These are phyloP conservation scores for Alternaria sp. DNA, from an alignment of 2,329 filamentous ascomycete species.

Conservation along the genomic window DNA sequence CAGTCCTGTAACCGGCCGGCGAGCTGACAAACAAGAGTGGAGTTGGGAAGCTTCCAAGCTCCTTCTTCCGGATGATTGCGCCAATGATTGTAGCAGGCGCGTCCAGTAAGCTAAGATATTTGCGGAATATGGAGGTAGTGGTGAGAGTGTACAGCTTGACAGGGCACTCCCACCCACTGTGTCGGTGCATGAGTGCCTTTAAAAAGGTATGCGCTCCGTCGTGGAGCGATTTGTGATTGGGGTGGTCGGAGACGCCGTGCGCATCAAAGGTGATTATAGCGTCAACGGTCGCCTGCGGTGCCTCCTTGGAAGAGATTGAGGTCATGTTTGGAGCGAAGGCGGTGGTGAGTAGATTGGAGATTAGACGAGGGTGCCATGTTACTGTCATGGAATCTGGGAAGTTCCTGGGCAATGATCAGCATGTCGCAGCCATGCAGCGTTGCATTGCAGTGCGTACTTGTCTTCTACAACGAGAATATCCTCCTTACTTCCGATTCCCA, in stretches of 20 bases:
- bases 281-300: slow-evolving; percentile 71
- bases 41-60: slow-evolving; percentile 62
- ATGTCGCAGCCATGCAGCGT: slow-evolving; percentile 10
- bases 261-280: slow-evolving; percentile 88
- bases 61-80: slow-evolving; percentile 59
- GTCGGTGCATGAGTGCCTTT: slow-evolving; percentile 68
- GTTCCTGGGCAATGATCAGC: slow-evolving; percentile 54
- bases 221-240: slow-evolving; percentile 92
- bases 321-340: slow-evolving; percentile 75
- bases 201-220: slow-evolving; percentile 81
- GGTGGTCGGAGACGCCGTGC: slow-evolving; percentile 83
- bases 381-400: slow-evolving; percentile 91
- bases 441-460: slow-evolving; percentile 58
- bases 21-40: slow-evolving; percentile 76
- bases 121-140: slow-evolving; percentile 75
- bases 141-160: slow-evolving; percentile 87
- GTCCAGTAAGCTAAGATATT: slow-evolving; percentile 83
- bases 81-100: slow-evolving; percentile 71
- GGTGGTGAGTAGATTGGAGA: slow-evolving; percentile 73
- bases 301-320: slow-evolving; percentile 50
- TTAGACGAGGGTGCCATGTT: slow-evolving; percentile 75
- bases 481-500: slow-evolving; percentile 77
- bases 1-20: slow-evolving; percentile 69
- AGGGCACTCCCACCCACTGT: slow-evolving; percentile 72
- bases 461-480: slow-evolving; percentile 89